Percentiles rank a stretch among this genome's conserved stretches.
Conservation (phyloP, 2,329 filamentous ascomycete genomes). For the Cytospora leucostoma region DNA sequence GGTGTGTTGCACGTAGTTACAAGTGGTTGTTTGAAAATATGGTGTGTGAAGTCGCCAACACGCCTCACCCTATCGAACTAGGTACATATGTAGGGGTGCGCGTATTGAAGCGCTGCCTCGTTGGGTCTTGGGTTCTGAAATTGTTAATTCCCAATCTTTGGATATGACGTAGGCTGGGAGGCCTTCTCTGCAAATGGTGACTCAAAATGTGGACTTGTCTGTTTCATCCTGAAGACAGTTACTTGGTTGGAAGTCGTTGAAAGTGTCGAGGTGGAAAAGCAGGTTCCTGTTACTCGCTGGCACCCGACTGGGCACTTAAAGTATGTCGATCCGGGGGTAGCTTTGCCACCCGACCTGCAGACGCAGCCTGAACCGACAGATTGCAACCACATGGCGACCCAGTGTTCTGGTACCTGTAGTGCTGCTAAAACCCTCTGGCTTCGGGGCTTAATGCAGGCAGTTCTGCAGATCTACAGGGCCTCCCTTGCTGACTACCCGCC, state of each 20-base stretch:
- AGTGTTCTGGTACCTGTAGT: neutral
- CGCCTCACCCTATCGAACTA: conserved; percentile 4
- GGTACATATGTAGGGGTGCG: conserved; percentile 7
- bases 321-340: conserved; percentile 11
- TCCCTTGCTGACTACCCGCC: neutral
- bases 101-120: neutral
- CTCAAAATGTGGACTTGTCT: conserved; percentile 14
- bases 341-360: conserved; percentile 18
- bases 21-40: conserved; percentile 9
- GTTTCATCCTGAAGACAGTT: neutral
- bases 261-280: conserved; percentile 1
- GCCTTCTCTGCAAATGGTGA: conserved; percentile 4
- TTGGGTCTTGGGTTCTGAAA: neutral
- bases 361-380: conserved; percentile 7
- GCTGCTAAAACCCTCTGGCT: neutral
- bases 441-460: neutral
- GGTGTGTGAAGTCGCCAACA: conserved; percentile 8
- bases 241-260: conserved; percentile 6
- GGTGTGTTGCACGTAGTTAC: conserved; percentile 10
- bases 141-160: conserved; percentile 1
- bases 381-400: conserved; percentile 17
- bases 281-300: too few relatives aligned
- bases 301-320: too few relatives aligned
- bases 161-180: conserved; percentile 15
- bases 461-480: conserved; percentile 1